These are phyloP conservation scores for Leptomonas pyrrhocoris DNA, from an alignment of 208 protist genomes.

Conservation along the genomic window DNA sequence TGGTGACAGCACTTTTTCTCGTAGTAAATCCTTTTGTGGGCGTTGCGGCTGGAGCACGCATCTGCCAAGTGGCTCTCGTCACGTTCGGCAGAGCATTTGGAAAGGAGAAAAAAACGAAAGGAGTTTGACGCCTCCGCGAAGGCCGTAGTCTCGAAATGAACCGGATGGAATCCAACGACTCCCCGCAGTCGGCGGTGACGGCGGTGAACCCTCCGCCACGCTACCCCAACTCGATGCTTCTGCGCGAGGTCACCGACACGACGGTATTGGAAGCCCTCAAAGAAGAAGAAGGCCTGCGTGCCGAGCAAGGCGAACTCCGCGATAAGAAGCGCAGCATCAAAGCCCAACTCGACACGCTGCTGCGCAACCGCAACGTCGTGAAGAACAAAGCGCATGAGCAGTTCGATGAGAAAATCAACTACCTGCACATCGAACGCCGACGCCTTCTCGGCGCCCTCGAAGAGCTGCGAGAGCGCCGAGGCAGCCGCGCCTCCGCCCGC, in stretches of 20 bases:
- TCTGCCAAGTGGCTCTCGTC: too few relatives aligned
- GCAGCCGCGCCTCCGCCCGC: conserved; percentile 14
- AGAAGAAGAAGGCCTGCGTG: conserved; percentile 40
- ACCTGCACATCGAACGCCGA: conserved; percentile 34
- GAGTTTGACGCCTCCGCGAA: too few relatives aligned
- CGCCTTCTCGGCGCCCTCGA: conserved; percentile 32
- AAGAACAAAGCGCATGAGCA: conserved; percentile 19
- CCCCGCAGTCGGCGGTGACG: neutral
- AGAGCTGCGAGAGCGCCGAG: conserved; percentile 10
- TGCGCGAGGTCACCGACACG: conserved; percentile 31
- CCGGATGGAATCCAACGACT: too few relatives aligned
- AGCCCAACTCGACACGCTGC: conserved; percentile 7
- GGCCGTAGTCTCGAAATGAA: too few relatives aligned
- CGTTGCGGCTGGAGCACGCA: too few relatives aligned
- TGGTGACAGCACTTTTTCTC: too few relatives aligned
- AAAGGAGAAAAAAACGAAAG: neutral
- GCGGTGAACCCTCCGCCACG: conserved; percentile 5
- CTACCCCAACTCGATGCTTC: conserved; percentile 35
- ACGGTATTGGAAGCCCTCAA: conserved; percentile 12
- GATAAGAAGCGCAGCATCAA: conserved; percentile 24
- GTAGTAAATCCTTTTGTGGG: too few relatives aligned
- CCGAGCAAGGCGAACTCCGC: conserved; percentile 7
- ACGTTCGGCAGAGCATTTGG: too few relatives aligned
- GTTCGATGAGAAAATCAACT: conserved; percentile 23
- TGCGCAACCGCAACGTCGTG: conserved; percentile 8